Percentiles rank a stretch among this genome's conserved stretches.
Evolutionary conservation across 495 filamentous ascomycete species (phyloP).

Genomic region (Xylaria curta): DNA sequence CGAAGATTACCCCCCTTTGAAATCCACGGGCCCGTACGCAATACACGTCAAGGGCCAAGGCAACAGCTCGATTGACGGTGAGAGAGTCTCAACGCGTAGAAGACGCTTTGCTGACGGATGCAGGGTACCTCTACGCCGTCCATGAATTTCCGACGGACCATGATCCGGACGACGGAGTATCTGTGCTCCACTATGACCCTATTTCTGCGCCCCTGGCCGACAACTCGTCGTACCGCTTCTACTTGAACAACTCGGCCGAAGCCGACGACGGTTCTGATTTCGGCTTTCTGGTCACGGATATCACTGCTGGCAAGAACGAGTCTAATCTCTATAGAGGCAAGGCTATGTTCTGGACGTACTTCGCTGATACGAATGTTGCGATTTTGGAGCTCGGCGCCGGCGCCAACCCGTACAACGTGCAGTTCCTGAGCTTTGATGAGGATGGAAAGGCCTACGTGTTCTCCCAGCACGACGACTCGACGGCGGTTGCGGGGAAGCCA

Average conservation of each 20-base stretch:
- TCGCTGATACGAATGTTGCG: slow-evolving; percentile 18
- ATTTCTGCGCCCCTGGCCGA: background rate
- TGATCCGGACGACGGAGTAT: slow-evolving; percentile 10
- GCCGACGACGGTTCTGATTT: background rate
- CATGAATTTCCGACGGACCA: slow-evolving; percentile 8
- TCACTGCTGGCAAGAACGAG: slow-evolving; percentile 1
- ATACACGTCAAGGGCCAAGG: slow-evolving; percentile 21
- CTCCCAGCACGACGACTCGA: slow-evolving; percentile 17
- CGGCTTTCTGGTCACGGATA: slow-evolving; percentile 22
- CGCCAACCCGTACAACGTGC: slow-evolving; percentile 16
- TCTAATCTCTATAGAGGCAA: slow-evolving; percentile 14
- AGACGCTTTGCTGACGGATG: slow-evolving; percentile 13
- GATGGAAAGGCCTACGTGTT: slow-evolving; percentile 21
- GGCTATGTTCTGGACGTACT: slow-evolving; percentile 24
- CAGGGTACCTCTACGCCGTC: slow-evolving; percentile 24
- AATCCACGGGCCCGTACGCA: slow-evolving; percentile 17
- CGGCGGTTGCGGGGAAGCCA: slow-evolving; percentile 9
- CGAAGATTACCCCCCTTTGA: slow-evolving; percentile 16
- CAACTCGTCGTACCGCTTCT: slow-evolving; percentile 24
- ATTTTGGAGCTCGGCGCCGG: slow-evolving; percentile 13
- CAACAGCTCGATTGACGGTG: slow-evolving; percentile 24
- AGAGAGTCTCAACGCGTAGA: slow-evolving; percentile 9
- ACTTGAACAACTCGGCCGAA: slow-evolving; percentile 8
- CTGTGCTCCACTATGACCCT: slow-evolving; percentile 21
- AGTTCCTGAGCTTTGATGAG: slow-evolving; percentile 1